Conservation (phyloP, 345 rosid genomes). For the Mercurialis annua region DNA sequence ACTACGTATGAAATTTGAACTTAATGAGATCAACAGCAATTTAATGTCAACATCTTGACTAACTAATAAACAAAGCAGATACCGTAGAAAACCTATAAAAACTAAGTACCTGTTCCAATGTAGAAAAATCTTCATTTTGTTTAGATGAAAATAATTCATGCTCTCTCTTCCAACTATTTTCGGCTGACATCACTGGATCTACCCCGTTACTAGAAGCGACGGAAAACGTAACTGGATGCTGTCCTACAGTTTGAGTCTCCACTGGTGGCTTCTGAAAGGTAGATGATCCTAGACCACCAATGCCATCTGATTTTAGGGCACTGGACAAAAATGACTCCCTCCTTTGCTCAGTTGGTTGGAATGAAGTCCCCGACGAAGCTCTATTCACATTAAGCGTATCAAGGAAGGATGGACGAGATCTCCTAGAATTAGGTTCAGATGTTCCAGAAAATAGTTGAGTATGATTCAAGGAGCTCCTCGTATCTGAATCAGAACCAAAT, state of each 20-base stretch:
- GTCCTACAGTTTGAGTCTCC: slow-evolving; percentile 35
- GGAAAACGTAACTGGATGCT: slow-evolving; percentile 28
- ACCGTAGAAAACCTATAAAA: neutral
- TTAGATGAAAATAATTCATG: slow-evolving; percentile 49
- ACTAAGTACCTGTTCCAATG: slow-evolving; percentile 80
- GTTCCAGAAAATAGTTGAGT: slow-evolving; percentile 31
- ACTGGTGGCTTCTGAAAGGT: slow-evolving; percentile 31
- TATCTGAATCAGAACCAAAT: slow-evolving; percentile 39
- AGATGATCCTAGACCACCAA: slow-evolving; percentile 37
- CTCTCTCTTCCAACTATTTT: slow-evolving; percentile 29
- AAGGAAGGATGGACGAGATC: slow-evolving; percentile 84
- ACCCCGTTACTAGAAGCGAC: slow-evolving; percentile 36
- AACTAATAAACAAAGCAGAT: neutral
- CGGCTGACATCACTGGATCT: slow-evolving; percentile 26
- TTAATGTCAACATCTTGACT: neutral
- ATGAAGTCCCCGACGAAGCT: slow-evolving; percentile 43
- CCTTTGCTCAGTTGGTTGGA: slow-evolving; percentile 37
- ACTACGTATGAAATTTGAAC: neutral
- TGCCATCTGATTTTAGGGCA: slow-evolving; percentile 34
- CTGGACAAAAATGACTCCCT: slow-evolving; percentile 31
- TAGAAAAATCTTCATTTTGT: slow-evolving; percentile 79
- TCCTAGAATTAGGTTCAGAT: slow-evolving; percentile 53
- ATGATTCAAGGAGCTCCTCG: slow-evolving; percentile 39
- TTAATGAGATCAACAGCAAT: neutral
- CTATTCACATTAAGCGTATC: slow-evolving; percentile 71